Evolutionary conservation across 2,329 filamentous ascomycete genomes (phyloP), one percentile per base, ranked within the genome.

Genomic region (Domatiomyces globalis): DNA sequence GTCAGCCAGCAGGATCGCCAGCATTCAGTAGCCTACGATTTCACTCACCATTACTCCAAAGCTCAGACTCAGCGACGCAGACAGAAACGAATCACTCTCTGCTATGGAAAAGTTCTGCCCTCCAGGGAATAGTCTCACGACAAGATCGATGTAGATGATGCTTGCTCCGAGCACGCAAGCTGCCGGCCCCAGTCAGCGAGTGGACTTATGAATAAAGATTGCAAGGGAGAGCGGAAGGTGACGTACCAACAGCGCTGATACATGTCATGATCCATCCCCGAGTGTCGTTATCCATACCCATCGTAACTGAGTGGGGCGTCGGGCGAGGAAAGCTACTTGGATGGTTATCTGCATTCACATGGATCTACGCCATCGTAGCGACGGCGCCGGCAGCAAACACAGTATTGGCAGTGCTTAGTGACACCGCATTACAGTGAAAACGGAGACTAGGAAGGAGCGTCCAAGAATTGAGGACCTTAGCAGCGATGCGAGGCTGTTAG

Each of bases 191-290:
- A 6, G 22, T 25, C 12, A 43, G 43, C 61, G 48, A 62, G 56
- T 27, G 42, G 22, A 20, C 15, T 25, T 27, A 46, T 5, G 22
- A 19, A 29, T 12, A 15, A 47, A 27, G 20, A 44, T 17, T 43
- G 17, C 27, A 18, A 18, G 53, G 52, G 48, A 27, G 33, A 33
- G 51, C 15, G 17, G 4, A 12, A 25, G 17, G 48, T 54, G 15
- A 63, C 63, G 57, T 67, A 83, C 80, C 80, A 63, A 88, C 81
- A 63, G 88, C 94, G 67, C 89, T 87, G 58, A 88, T 74, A 63
- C 77, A 82, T 56, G 79, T 76, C 85, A 96, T 87, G 61, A 96
- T 83, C 90, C 90, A 96, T 62, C 92, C 90, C 57, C 88, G 80
- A 56, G 83, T 83, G 71, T 96, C 90, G 71, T 90, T 92, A 65